Evolutionary conservation across 2,329 filamentous ascomycete genomes (phyloP).

Genomic region (Calonectria honghensis): DNA sequence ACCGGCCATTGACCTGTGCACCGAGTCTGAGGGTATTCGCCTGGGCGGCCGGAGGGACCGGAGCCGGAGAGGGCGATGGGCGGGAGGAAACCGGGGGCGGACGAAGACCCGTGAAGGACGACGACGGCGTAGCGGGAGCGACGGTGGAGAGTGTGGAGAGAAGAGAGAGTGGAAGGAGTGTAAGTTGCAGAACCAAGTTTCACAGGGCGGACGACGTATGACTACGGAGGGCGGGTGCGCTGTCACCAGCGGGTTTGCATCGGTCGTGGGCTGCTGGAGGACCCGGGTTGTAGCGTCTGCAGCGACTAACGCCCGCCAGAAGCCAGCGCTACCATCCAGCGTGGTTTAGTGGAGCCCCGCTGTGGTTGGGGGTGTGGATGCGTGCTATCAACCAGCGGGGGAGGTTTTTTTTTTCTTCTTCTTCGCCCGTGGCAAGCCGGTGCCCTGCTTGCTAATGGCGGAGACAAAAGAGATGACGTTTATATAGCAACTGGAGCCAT

Average conservation of each 20-base stretch:
- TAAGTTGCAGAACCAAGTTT: constrained; percentile 51
- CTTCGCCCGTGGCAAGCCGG: constrained; percentile 49
- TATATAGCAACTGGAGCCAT: constrained; percentile 14
- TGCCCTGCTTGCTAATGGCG: constrained; percentile 42
- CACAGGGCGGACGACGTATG: constrained; percentile 45
- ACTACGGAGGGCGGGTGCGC: constrained; percentile 39
- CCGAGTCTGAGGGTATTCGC: constrained; percentile 43
- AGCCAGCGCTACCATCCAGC: constrained; percentile 28
- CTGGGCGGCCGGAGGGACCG: constrained; percentile 40
- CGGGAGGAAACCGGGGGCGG: constrained; percentile 37
- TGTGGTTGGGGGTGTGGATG: constrained; percentile 25
- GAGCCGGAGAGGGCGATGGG: constrained; percentile 37
- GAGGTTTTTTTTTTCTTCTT: constrained; percentile 30
- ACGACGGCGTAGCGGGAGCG: constrained; percentile 42
- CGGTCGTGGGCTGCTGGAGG: constrained; percentile 40
- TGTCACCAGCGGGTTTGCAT: constrained; percentile 42
- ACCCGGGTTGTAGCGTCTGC: constrained; percentile 33
- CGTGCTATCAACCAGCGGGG: constrained; percentile 22
- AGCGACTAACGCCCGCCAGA: constrained; percentile 32
- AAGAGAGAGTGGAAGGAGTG: constrained; percentile 36
- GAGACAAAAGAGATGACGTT: constrained; percentile 44
- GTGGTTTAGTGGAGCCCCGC: constrained; percentile 31
- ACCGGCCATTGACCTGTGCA: constrained; percentile 72
- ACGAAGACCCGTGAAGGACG: constrained; percentile 41
- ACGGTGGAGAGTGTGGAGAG: constrained; percentile 35